Evolutionary conservation across 305 asterid species (phyloP), one percentile per base, ranked within the genome.

Genomic region (Fraxinus dipetala): DNA sequence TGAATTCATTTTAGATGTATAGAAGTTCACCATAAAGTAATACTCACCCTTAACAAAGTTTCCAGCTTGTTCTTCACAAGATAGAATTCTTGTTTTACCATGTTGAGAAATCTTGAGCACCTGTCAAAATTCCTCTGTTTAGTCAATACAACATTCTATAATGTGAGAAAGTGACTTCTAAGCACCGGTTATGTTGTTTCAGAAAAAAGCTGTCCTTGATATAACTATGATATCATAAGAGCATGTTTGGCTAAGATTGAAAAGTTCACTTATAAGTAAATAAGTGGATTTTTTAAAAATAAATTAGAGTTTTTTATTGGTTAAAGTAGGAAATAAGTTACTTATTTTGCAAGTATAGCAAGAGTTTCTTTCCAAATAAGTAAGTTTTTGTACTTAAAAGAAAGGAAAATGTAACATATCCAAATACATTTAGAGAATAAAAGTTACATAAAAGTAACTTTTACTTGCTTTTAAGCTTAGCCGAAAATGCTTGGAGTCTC

Each of bases 41-140:
- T 14, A 83, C 92, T 83, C 84, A 93, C 98, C 88, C 91, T 84
- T 72, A 91, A 84, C 87, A 93, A 85, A 75, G 90, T 82, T 84
- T 95, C 94, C 45, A 93, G 89, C 90, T 92, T 90, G 90, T 82
- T 91, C 90, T 92, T 95, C 88, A 91, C 93, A 69, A 89, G 89
- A 86, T 6, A 84, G 79, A 89, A 92, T 84, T 93, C 98, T 9
- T 86, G 89, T 78, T 89, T 88, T 78, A 95, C 85, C 54, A 88
- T 90, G 82, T 93, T 96, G 88, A 95, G 89, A 77, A 91, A 88
- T 81, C 86, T 89, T 87, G 88, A 54, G 88, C 98, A 93, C 90
- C 98, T 95, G 89, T 76, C 10, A 1, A 73, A 40, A 48, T 4
- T 28, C 40, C 38, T 13, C n/a, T 31, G 59, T 69, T 28, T 14